These are phyloP conservation scores for Neocallimastix lanati DNA, from an alignment of 192 early-diverging fungal species.

Conservation along the genomic window DNA sequence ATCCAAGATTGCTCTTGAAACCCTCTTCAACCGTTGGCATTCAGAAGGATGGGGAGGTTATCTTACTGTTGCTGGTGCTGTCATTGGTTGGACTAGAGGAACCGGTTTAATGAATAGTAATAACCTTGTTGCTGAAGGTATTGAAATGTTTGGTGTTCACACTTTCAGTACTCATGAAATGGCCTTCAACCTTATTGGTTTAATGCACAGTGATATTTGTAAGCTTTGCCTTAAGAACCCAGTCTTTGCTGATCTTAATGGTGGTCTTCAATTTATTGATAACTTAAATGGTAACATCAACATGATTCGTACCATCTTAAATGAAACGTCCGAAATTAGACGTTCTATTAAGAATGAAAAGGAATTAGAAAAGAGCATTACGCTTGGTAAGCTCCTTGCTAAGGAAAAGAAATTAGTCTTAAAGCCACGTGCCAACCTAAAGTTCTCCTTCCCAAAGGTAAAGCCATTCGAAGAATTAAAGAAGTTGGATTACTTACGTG, in stretches of 20 bases:
- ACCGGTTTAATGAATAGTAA: slow-evolving; percentile 87
- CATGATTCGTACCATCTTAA: slow-evolving; percentile 53
- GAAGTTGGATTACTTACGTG: slow-evolving; percentile 3
- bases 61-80: slow-evolving; percentile 71
- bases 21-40: slow-evolving; percentile 75
- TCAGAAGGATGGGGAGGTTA: slow-evolving; percentile 77
- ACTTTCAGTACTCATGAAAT: slow-evolving; percentile 85
- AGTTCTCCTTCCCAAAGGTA: slow-evolving; percentile 59
- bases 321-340: slow-evolving; percentile 70
- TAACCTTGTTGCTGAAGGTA: slow-evolving; percentile 71
- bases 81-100: slow-evolving; percentile 94
- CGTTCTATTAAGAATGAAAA: slow-evolving; percentile 64
- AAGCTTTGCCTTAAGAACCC: slow-evolving; percentile 54
- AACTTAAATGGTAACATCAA: slow-evolving; percentile 63
- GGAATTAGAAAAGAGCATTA: slow-evolving; percentile 59
- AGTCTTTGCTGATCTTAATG: slow-evolving; percentile 78
- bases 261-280: slow-evolving; percentile 70
- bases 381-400: slow-evolving; percentile 40
- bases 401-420: slow-evolving; percentile 21
- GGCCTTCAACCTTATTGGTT: slow-evolving; percentile 81
- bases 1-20: slow-evolving; percentile 85
- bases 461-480: slow-evolving; percentile 36
- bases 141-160: slow-evolving; percentile 71
- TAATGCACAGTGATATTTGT: slow-evolving; percentile 63
- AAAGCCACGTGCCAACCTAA: slow-evolving; percentile 72